Conservation (phyloP, 2,329 filamentous ascomycete genomes). For the Ophiostoma himal-ulmi region DNA sequence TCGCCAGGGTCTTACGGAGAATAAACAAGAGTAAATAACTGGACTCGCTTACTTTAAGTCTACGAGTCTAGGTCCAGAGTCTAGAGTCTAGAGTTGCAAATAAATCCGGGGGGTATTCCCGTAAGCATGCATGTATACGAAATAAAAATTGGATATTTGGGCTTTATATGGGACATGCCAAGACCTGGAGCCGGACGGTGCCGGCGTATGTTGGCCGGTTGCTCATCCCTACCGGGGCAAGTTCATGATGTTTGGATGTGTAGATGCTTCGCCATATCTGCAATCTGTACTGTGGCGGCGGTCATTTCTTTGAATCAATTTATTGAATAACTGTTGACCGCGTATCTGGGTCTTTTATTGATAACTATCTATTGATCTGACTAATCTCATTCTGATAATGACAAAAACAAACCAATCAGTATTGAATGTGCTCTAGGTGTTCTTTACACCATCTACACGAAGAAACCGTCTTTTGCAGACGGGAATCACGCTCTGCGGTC, state of each 20-base stretch:
- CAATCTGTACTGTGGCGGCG: no score
- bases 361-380: no score
- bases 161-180: not conserved
- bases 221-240: not conserved
- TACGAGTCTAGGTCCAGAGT: not conserved
- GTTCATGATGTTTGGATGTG: not conserved
- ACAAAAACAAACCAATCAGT: no score
- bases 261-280: not conserved
- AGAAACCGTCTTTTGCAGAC: no score
- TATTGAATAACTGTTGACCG: no score
- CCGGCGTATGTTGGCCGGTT: not conserved
- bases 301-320: no score
- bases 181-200: not conserved
- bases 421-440: no score
- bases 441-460: no score
- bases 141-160: not conserved
- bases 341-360: no score
- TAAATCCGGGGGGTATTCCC: not conserved
- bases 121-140: not conserved
- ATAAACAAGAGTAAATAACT: not conserved
- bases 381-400: no score
- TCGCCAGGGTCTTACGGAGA: slow-evolving; percentile 5
- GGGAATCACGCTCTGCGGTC: not conserved
- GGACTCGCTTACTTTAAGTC: not conserved
- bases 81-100: not conserved